phyloP scores from a whole-genome alignment of 2,329 filamentous ascomycete species.

The Akanthomyces uredinophilus region DNA sequence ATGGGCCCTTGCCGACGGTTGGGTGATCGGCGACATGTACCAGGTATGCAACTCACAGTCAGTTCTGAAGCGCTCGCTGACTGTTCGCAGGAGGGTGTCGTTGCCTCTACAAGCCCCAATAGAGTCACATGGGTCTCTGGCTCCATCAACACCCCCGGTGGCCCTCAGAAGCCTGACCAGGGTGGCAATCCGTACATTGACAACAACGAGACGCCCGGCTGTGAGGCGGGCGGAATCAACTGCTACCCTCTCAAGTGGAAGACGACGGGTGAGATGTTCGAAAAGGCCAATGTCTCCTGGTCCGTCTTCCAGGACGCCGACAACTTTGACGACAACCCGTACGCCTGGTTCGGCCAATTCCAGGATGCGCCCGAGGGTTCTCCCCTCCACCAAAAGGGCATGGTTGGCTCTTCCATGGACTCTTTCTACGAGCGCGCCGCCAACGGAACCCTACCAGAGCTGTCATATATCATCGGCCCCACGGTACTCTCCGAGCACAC shows the following conservation, averaged over 20 bases:
- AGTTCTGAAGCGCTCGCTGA: conserved; percentile 35
- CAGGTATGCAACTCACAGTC: conserved; percentile 20
- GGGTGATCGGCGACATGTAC: conserved; percentile 53
- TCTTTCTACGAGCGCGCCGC: conserved; percentile 46
- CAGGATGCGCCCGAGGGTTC: conserved; percentile 38
- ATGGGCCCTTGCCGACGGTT: conserved; percentile 49
- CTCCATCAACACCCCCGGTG: conserved; percentile 45
- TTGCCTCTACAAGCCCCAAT: conserved; percentile 49
- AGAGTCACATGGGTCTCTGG: conserved; percentile 47
- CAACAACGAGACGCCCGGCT: conserved; percentile 44
- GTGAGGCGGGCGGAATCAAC: conserved; percentile 39
- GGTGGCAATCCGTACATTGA: conserved; percentile 43
- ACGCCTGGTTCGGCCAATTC: conserved; percentile 49
- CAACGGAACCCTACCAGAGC: conserved; percentile 44
- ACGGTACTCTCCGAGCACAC: conserved; percentile 49
- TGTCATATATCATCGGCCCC: conserved; percentile 48
- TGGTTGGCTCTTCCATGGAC: conserved; percentile 42
- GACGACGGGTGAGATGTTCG: conserved; percentile 43
- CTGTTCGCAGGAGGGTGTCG: conserved; percentile 38
- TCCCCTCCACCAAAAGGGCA: conserved; percentile 39
- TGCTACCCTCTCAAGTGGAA: conserved; percentile 52
- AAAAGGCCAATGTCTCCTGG: conserved; percentile 45
- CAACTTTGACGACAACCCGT: conserved; percentile 50
- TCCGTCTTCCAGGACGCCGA: conserved; percentile 44
- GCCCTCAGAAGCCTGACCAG: conserved; percentile 34